Conservation (phyloP, 208 protist genomes). For the Leishmania braziliensis region DNA sequence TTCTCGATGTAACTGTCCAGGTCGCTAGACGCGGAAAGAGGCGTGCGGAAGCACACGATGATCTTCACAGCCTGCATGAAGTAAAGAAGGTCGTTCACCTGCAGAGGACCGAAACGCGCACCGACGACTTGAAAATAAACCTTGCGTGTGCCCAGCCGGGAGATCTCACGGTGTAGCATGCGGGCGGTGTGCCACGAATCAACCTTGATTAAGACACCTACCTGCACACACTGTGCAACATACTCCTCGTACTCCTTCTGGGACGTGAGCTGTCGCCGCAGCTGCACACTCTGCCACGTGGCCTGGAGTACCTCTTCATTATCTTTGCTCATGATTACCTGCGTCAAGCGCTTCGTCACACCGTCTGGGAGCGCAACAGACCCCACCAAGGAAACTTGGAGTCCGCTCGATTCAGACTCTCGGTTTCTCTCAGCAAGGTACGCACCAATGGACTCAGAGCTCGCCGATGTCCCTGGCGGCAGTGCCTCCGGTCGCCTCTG, state of each 20-base stretch:
- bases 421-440: conserved; percentile 41
- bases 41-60: conserved; percentile 82
- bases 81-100: conserved; percentile 72
- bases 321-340: conserved; percentile 31
- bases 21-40: conserved; percentile 50
- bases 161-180: conserved; percentile 75
- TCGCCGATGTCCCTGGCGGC: conserved; percentile 10
- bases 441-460: conserved; percentile 32
- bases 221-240: conserved; percentile 68
- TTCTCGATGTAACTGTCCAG: conserved; percentile 74
- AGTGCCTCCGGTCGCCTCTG: conserved; percentile 11
- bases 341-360: conserved; percentile 35
- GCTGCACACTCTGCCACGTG: conserved; percentile 64
- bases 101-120: conserved; percentile 77
- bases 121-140: conserved; percentile 78
- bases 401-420: conserved; percentile 24
- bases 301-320: conserved; percentile 40
- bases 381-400: conserved; percentile 11
- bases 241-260: conserved; percentile 65
- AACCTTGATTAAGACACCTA: conserved; percentile 88
- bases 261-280: conserved; percentile 33
- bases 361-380: conserved; percentile 26
- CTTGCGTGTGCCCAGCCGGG: conserved; percentile 64
- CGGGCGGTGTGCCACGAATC: conserved; percentile 88
- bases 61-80: conserved; percentile 76